Percentiles rank a stretch among this genome's conserved stretches.
These are phyloP conservation scores for Nicotiana benthamiana DNA, from an alignment of 257 asterid genomes.

Conservation along the genomic window DNA sequence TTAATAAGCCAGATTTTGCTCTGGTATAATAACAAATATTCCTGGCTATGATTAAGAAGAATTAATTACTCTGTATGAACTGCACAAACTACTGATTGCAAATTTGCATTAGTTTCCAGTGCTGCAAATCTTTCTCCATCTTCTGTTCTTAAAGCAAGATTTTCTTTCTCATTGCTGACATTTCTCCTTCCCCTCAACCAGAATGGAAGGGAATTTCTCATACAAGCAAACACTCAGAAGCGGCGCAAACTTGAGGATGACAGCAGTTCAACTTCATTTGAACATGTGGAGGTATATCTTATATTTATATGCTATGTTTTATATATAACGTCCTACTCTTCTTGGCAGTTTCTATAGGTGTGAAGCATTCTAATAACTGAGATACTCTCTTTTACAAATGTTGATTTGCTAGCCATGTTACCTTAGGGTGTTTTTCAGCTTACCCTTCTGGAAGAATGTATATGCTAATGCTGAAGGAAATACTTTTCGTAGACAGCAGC, in stretches of 20 bases:
- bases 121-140: neutral
- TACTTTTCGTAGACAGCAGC: slow-evolving; percentile 32
- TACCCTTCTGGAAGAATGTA: slow-evolving; percentile 2
- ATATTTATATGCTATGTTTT: slow-evolving; percentile 7
- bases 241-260: slow-evolving; percentile 48
- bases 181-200: slow-evolving; percentile 22
- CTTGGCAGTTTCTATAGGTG: neutral
- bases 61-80: neutral
- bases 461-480: slow-evolving; percentile 25
- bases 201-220: slow-evolving; percentile 78
- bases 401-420: neutral
- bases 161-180: slow-evolving; percentile 14
- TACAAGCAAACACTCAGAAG: slow-evolving; percentile 84
- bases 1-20: neutral
- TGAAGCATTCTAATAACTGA: neutral
- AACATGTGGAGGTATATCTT: slow-evolving; percentile 57
- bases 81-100: neutral
- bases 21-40: neutral
- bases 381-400: neutral
- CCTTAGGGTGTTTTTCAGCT: neutral
- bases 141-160: neutral
- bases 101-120: neutral
- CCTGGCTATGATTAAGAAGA: neutral
- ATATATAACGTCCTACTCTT: neutral
- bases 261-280: slow-evolving; percentile 22